Evolutionary conservation across 2,329 filamentous ascomycete genomes (phyloP), one percentile per base, ranked within the genome.

Genomic region (Colletotrichum karsti): DNA sequence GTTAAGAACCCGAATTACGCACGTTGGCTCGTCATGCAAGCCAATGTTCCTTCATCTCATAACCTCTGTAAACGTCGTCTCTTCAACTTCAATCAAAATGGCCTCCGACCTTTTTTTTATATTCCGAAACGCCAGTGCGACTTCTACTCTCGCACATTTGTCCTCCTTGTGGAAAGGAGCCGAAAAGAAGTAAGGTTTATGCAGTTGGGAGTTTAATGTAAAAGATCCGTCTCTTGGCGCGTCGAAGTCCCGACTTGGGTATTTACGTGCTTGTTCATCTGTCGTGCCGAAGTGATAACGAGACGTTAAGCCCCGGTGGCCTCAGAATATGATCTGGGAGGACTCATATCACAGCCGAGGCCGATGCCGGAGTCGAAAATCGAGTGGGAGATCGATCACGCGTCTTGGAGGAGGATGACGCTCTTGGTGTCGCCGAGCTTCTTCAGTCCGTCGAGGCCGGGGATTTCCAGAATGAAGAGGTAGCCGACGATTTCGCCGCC

Each of bases 381-480:
- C 22, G 46, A 46, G 30, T 26, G 15, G 13, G 22, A n/a, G n/a
- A 30, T 39, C 53, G n/a, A 51, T 71, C 79, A 83, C 64, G 79
- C 77, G 66, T 84, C 79, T 72, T 89, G 91, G 70, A 99, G 88
- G 39, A 99, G 89, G 46, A 95, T 97, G 78, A 92, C 89, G 58
- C 95, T 91, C 10, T 94, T 94, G 53, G 82, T 80, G 63, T 91
- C 91, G 73, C 91, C 90, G 73, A 99, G 92, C 87, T 97, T 96
- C 71, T 94, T 92, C 74, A 94, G 90, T 73, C 96, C 96, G 78
- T 97, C 93, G 73, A 99, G 90, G 82, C 96, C 95, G 74, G 94
- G 92, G 72, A 99, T 92, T 82, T 98, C 95, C 79, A 98, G 92
- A 76, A 99, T 93, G 85, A 99, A 99, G 71, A 98, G 84, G 82